Evolutionary conservation across 2,329 filamentous ascomycete species (phyloP).

Genomic region (Cercospora janseana): DNA sequence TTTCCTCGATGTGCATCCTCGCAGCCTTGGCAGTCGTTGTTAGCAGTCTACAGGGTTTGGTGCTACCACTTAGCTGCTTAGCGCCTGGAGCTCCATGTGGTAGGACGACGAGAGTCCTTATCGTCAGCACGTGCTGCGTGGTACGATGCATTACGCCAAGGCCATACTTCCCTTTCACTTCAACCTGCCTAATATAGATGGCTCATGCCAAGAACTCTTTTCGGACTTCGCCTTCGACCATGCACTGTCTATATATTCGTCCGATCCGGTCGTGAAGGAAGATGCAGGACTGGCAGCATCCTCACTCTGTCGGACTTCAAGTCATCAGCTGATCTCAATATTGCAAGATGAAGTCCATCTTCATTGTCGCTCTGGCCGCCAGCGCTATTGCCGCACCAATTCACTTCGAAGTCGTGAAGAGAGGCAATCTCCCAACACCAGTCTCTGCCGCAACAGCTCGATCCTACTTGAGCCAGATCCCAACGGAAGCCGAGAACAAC

Average conservation of each 20-base stretch:
- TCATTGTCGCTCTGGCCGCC: constrained; percentile 25
- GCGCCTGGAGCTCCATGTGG: constrained; percentile 11
- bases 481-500: constrained; percentile 32
- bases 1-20: constrained; percentile 21
- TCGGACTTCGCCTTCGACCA: constrained; percentile 8
- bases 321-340: neutral
- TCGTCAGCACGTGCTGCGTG: constrained; percentile 21
- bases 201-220: constrained; percentile 1
- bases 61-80: constrained; percentile 12
- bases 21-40: constrained; percentile 21
- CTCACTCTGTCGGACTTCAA: neutral
- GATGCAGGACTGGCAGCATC: neutral
- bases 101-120: constrained; percentile 19
- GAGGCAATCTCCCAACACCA: constrained; percentile 34
- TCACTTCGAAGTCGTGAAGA: constrained; percentile 20
- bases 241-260: neutral
- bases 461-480: constrained; percentile 31
- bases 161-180: constrained; percentile 4
- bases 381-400: constrained; percentile 30
- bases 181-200: constrained; percentile 19
- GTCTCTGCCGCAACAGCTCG: constrained; percentile 33
- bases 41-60: neutral
- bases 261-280: neutral
- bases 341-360: constrained; percentile 25
- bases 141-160: constrained; percentile 10